Percentiles rank a stretch among this genome's conserved stretches.
These are phyloP conservation scores for Flueggea neowawraea DNA, from an alignment of 441 rosid genomes.

Conservation along the genomic window DNA sequence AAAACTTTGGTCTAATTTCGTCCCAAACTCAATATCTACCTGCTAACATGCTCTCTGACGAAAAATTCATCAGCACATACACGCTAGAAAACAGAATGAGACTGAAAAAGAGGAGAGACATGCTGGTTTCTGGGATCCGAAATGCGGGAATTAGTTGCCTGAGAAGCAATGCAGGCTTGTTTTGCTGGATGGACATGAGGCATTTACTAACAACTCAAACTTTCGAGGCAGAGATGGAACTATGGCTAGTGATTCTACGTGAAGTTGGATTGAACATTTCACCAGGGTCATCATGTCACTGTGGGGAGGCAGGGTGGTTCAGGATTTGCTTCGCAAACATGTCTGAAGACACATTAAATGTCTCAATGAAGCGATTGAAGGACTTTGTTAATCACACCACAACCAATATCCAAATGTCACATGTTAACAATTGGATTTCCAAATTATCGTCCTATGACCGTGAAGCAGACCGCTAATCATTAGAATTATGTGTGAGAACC, in stretches of 20 bases:
- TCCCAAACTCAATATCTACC: slow-evolving; percentile 88
- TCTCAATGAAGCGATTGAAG: slow-evolving; percentile 60
- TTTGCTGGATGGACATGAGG: slow-evolving; percentile 95
- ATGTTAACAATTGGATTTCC: slow-evolving; percentile 38
- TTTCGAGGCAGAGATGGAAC: slow-evolving; percentile 75
- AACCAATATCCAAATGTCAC: slow-evolving; percentile 12
- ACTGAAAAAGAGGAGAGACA: slow-evolving; percentile 47
- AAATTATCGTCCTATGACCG: slow-evolving; percentile 23
- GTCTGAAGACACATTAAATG: slow-evolving; percentile 61
- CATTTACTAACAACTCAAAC: slow-evolving; percentile 57
- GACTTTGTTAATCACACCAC: slow-evolving; percentile 31
- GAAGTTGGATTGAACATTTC: slow-evolving; percentile 77
- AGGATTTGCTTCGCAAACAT: slow-evolving; percentile 93
- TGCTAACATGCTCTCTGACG: slow-evolving; percentile 63
- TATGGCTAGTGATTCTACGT: slow-evolving; percentile 73
- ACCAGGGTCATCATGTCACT: slow-evolving; percentile 87
- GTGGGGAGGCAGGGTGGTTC: slow-evolving; percentile 93
- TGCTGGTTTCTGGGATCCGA: slow-evolving; percentile 62
- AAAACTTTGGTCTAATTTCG: slow-evolving; percentile 92
- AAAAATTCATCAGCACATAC: slow-evolving; percentile 56
- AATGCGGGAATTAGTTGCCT: slow-evolving; percentile 58
- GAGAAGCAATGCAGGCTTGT: slow-evolving; percentile 77
- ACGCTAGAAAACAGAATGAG: slow-evolving; percentile 56
- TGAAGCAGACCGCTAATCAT: slow-evolving; percentile 22
- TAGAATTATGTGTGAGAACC: too few relatives aligned